Evolutionary conservation across 176 grass and related monocot species (phyloP), one percentile per base, ranked within the genome.

Genomic region (Zoysia pacifica): DNA sequence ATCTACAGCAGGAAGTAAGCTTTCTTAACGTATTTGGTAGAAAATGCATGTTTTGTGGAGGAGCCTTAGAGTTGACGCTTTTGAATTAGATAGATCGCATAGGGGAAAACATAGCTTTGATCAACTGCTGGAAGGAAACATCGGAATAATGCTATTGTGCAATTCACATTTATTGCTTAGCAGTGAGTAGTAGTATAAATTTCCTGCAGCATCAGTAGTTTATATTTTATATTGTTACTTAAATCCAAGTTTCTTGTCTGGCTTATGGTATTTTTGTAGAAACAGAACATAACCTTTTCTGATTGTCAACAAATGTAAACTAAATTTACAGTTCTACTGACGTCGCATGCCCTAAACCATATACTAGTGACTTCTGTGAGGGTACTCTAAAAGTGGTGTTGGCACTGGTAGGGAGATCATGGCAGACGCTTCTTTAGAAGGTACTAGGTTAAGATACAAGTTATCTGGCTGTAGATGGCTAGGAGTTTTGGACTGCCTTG

Each of bases 1-100:
- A 79, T 16, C 93, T 96, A 51, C 89, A 96, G 11, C 97, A 99
- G 86, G 97, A 99, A 89, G 96, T 93, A 93, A 85, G 86, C 44
- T 68, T 12, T 64, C 5, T 59, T 16, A 36, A 5, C 15, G 56
- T 77, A 28, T 50, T 5, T 6, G 4, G 2, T 10, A 77, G 19
- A 60, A 28, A 0, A 35, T 36, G 11, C 49, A 44, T 48, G 0
- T 11, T 66, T 46, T 28, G 1, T 35, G 6, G 4, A 2, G 6
- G 1, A 43, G 49, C 1, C 2, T 0, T 44, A 48, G 3, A 83
- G 45, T 73, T 79, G 45, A 73, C 1, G 80, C 18, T 28, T 28
- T 28, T 28, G 28, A 28, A 28, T 18, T 48, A 18, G 50, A 43
- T 59, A 2, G 5, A 51, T 48, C 62, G 39, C 44, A 53, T 28